A percentile compares a stretch with the other conserved stretches of the same genome.
These are phyloP conservation scores for Talaromyces sp. DNA, from an alignment of 2,329 filamentous ascomycete genomes.

Conservation along the genomic window DNA sequence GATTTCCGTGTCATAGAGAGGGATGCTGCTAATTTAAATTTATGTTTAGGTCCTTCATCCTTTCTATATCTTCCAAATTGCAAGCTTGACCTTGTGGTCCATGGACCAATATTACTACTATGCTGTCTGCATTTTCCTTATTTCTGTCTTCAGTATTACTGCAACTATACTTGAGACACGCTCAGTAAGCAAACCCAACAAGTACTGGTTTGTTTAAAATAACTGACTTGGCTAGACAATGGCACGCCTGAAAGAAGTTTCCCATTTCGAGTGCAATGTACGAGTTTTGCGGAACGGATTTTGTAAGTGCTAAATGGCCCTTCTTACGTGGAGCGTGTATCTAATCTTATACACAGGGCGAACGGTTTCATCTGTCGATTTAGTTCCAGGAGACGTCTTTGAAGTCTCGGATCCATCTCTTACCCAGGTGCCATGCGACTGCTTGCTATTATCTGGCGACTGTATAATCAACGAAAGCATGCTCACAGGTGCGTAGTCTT, in stretches of 20 bases:
- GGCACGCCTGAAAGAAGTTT: constrained; percentile 84
- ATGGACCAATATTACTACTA: constrained; percentile 98
- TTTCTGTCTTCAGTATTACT: constrained; percentile 87
- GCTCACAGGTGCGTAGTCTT: constrained; percentile 63
- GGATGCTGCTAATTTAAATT: constrained; percentile 1
- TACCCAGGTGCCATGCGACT: constrained; percentile 85
- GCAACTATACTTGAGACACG: constrained; percentile 87
- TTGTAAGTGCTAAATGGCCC: constrained; percentile 54
- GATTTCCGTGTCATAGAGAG: constrained; percentile 18
- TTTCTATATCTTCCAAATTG: constrained; percentile 97
- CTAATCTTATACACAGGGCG: constrained; percentile 57
- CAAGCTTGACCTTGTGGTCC: constrained; percentile 91
- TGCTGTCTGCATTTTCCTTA: constrained; percentile 87
- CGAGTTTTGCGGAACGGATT: constrained; percentile 91
- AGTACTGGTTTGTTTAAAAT: not conserved
- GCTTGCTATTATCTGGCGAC: constrained; percentile 84
- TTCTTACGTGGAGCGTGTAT: not conserved
- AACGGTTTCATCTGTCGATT: constrained; percentile 76
- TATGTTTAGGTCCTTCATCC: constrained; percentile 74
- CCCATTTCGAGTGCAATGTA: constrained; percentile 90
- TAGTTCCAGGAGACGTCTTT: constrained; percentile 94
- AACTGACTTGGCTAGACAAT: constrained; percentile 60
- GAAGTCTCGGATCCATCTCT: constrained; percentile 92
- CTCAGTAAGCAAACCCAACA: constrained; percentile 53
- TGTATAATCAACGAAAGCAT: constrained; percentile 99